Evolutionary conservation across 495 filamentous ascomycete genomes (phyloP), one percentile per base, ranked within the genome.

Genomic region (Penicillium antarcticum): DNA sequence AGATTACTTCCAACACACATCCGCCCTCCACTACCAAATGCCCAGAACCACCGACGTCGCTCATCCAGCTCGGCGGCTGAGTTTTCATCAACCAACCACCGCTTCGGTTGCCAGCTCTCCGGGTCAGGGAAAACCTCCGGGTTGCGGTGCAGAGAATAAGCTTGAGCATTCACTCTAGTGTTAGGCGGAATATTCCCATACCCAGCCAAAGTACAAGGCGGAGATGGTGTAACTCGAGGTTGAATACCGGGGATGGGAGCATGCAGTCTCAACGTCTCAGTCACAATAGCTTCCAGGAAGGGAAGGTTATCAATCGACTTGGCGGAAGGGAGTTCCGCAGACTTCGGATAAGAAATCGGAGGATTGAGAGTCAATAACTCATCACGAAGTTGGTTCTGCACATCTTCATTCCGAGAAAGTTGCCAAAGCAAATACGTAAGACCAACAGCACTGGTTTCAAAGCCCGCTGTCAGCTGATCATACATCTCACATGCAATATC

Each of bases 1-100:
- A 95, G 81, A 68, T 92, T 87, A 37, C 82, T 88, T 4, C 89
- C 89, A 9, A 94, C 76, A 56, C 89, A 95, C 89, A 92, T 94
- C 48, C 89, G 69, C 0, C 88, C 87, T 1, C 89, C 89, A 45
- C 84, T 89, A 3, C 87, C 83, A 70, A 95, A 95, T 0, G 88
- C 88, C 89, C 89, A 95, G 64, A 92, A 92, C 75, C 84, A 86
- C 24, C 86, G 70, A 39, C 77, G 71, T 61, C 81, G 77, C 58
- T 87, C 83, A 49, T 72, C 75, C 40, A 75, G 66, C 11, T 78
- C 59, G 52, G 58, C 51, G 50, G 53, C 16, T 45, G 61, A 52
- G 46, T 63, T 68, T 44, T 60, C 42, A 8, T 61, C 47, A 45
- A 78, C 71, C 4, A 90, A 62, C 85, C 85, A 87, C 19, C 85